phyloP scores from a whole-genome alignment of 805 yeast species.

The Suhomyces canberraensis region DNA sequence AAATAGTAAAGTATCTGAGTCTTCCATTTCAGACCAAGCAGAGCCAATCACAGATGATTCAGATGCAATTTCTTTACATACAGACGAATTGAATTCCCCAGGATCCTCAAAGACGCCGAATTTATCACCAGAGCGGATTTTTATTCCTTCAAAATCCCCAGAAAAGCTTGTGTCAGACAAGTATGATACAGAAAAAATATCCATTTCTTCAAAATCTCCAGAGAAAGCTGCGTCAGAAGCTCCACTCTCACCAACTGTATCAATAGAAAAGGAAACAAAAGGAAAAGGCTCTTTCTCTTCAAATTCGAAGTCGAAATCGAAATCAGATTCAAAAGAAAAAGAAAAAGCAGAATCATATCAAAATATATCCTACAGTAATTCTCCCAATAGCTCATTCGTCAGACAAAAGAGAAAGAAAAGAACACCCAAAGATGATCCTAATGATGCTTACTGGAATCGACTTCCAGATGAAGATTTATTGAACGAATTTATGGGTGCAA shows the following conservation, averaged over 20 bases:
- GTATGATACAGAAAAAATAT: neutral
- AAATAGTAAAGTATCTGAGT: neutral
- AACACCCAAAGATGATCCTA: constrained; percentile 11
- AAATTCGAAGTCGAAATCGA: neutral
- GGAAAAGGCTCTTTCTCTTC: neutral
- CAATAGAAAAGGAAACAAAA: neutral
- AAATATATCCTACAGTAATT: neutral
- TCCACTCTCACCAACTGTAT: neutral
- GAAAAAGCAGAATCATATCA: too few species aligned
- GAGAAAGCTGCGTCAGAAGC: neutral
- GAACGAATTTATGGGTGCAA: constrained; percentile 12
- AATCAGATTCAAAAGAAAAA: too few species aligned
- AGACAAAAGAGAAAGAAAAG: neutral
- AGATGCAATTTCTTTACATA: too few species aligned
- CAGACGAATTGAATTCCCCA: too few species aligned
- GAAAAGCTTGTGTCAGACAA: neutral
- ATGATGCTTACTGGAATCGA: constrained; percentile 23
- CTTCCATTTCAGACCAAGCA: neutral
- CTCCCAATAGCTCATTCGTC: too few species aligned
- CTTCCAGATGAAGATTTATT: constrained; percentile 19
- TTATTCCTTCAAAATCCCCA: neutral
- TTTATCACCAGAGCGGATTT: too few species aligned
- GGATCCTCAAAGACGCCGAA: too few species aligned
- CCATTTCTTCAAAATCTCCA: too few species aligned
- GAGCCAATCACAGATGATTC: neutral